These are phyloP conservation scores for Exophiala dermatitidis DNA, from an alignment of 2,329 filamentous ascomycete species.

Conservation along the genomic window DNA sequence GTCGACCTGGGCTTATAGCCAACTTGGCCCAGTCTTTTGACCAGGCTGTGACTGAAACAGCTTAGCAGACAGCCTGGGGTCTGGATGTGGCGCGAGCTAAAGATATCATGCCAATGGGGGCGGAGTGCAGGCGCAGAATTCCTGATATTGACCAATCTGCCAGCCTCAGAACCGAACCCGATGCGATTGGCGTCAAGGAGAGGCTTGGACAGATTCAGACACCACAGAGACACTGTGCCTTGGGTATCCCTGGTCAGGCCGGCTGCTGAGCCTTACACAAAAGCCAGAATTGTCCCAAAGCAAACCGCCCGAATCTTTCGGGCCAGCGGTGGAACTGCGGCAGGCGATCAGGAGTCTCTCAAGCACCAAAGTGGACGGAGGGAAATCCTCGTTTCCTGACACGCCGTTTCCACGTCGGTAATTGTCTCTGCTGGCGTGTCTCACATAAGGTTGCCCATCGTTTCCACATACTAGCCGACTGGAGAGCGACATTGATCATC, in stretches of 20 bases:
- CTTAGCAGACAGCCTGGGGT: constrained; percentile 12
- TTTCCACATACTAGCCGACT: constrained; percentile 7
- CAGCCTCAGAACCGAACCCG: neutral
- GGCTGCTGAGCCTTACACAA: constrained; percentile 8
- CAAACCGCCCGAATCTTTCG: neutral
- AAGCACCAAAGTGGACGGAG: neutral
- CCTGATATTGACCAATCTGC: constrained; percentile 19
- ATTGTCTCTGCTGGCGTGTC: constrained; percentile 9
- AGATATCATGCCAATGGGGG: constrained; percentile 23
- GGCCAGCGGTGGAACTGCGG: neutral
- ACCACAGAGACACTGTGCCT: neutral
- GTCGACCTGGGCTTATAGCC: constrained; percentile 17
- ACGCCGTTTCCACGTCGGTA: neutral
- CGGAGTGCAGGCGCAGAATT: constrained; percentile 21
- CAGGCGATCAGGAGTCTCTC: neutral
- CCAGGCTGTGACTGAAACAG: constrained; percentile 14
- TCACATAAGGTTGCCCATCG: constrained; percentile 15
- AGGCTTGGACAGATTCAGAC: constrained; percentile 4
- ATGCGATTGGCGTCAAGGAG: constrained; percentile 14
- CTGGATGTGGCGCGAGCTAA: constrained; percentile 20
- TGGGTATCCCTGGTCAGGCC: constrained; percentile 2
- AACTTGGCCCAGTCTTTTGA: constrained; percentile 8
- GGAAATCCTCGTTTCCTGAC: neutral
- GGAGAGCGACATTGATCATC: constrained; percentile 10
- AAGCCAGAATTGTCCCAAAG: neutral